These are phyloP conservation scores for Chaetomium olivaceum DNA, from an alignment of 2,329 filamentous ascomycete species.

Conservation along the genomic window DNA sequence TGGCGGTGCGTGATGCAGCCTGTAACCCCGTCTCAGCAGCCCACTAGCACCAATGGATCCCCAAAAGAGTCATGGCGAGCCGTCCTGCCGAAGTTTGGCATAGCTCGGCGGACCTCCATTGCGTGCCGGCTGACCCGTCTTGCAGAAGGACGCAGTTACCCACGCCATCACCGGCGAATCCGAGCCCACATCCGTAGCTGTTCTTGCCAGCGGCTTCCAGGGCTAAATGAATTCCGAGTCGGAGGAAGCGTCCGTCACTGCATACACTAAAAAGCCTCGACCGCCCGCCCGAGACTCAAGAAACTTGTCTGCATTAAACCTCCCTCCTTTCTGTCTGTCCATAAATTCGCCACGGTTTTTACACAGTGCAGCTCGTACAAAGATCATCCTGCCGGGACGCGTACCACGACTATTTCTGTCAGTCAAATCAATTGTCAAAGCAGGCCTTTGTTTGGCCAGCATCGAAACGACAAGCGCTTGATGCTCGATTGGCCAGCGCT, in stretches of 20 bases:
- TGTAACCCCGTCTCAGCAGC: constrained; percentile 14
- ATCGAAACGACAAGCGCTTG: constrained; percentile 27
- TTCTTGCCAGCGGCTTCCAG: neutral
- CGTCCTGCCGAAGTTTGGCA: neutral
- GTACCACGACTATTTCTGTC: constrained; percentile 5
- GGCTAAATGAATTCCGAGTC: neutral
- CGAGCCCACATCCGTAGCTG: neutral
- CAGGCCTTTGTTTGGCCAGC: constrained; percentile 22
- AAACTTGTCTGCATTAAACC: neutral
- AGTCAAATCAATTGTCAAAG: constrained; percentile 10
- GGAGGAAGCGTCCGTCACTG: neutral
- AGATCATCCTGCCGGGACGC: constrained; percentile 2
- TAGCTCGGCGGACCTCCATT: neutral
- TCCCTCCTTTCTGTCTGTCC: neutral
- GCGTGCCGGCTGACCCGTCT: constrained; percentile 9
- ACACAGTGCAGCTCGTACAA: neutral
- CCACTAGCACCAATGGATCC: constrained; percentile 5
- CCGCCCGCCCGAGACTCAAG: neutral
- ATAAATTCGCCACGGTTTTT: neutral
- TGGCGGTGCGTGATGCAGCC: constrained; percentile 12
- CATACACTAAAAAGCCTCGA: constrained; percentile 14
- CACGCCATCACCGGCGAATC: constrained; percentile 17
- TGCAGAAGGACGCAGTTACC: neutral
- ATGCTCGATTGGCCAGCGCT: constrained; percentile 25
- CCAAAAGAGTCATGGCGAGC: neutral